Conservation (phyloP, 139 green algal genomes). For the Coelastrella sp. region DNA sequence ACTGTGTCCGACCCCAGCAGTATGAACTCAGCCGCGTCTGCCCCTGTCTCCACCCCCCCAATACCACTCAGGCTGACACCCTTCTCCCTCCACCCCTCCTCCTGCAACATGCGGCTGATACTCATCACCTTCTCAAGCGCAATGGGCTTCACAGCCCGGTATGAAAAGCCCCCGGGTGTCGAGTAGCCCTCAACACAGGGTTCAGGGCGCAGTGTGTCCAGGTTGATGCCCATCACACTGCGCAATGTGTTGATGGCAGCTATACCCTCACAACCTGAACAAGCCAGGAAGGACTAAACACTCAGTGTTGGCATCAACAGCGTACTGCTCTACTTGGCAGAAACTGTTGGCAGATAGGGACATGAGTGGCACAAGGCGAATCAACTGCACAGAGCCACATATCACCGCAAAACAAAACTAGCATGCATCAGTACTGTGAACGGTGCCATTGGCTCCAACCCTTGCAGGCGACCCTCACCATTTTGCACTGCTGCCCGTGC, state of each 20-base stretch:
- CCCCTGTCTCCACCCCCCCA: conserved; percentile 93
- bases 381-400: too few relatives aligned
- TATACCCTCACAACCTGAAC: conserved; percentile 77
- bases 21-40: conserved; percentile 97
- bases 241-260: conserved; percentile 90
- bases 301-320: too few relatives aligned
- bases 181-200: conserved; percentile 82
- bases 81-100: conserved; percentile 67
- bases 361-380: too few relatives aligned
- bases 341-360: too few relatives aligned
- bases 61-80: conserved; percentile 83
- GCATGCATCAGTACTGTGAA: too few relatives aligned
- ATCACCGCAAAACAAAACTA: too few relatives aligned
- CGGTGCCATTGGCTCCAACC: too few relatives aligned
- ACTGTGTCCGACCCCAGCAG: conserved; percentile 95
- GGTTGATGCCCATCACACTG: conserved; percentile 95
- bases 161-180: conserved; percentile 85
- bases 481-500: conserved; percentile 62
- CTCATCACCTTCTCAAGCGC: conserved; percentile 85
- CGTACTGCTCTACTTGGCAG: too few relatives aligned
- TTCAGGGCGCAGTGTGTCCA: conserved; percentile 91
- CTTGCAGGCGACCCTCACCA: conserved; percentile 18
- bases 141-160: conserved; percentile 96
- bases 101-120: conserved; percentile 60
- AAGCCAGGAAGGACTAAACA: neutral